These are phyloP conservation scores for Thalassia testudinum DNA, from an alignment of 116 monocot genomes.

Conservation along the genomic window DNA sequence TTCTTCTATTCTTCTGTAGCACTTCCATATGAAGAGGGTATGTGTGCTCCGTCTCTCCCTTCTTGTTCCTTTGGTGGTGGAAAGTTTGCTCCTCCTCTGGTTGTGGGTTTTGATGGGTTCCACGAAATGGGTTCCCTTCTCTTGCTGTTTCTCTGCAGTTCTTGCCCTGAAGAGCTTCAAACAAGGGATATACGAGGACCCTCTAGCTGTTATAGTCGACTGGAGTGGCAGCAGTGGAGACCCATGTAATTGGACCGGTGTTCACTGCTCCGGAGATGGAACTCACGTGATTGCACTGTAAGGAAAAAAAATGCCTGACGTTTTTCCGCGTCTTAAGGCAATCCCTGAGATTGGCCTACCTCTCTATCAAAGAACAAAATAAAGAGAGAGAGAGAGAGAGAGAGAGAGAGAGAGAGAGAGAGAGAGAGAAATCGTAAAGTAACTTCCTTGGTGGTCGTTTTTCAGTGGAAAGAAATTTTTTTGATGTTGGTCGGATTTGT, in stretches of 20 bases:
- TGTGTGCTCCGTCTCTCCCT: neutral
- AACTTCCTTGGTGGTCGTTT: too few species aligned
- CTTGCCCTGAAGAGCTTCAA: conserved; percentile 51
- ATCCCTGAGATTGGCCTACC: too few species aligned
- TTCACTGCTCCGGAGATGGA: conserved; percentile 32
- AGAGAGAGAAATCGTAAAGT: too few species aligned
- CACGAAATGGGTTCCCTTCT: neutral
- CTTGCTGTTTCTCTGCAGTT: conserved; percentile 21
- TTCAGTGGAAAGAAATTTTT: too few species aligned
- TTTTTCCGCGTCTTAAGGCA: neutral
- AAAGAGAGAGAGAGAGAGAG: too few species aligned
- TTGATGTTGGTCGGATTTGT: too few species aligned
- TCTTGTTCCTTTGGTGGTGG: neutral
- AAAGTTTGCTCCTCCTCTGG: neutral
- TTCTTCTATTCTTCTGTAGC: neutral
- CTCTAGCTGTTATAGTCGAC: conserved; percentile 43
- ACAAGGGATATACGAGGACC: conserved; percentile 62
- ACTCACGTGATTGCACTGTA: conserved; percentile 60
- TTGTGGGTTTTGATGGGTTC: neutral
- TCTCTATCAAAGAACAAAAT: too few species aligned
- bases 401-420: too few species aligned
- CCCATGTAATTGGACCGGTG: conserved; percentile 76
- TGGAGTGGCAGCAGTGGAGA: conserved; percentile 26
- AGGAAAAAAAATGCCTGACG: conserved; percentile 5
- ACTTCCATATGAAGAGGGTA: neutral